Evolutionary conservation across 768 basidiomycete species (phyloP).

Genomic region (Suillus ampliporus): DNA sequence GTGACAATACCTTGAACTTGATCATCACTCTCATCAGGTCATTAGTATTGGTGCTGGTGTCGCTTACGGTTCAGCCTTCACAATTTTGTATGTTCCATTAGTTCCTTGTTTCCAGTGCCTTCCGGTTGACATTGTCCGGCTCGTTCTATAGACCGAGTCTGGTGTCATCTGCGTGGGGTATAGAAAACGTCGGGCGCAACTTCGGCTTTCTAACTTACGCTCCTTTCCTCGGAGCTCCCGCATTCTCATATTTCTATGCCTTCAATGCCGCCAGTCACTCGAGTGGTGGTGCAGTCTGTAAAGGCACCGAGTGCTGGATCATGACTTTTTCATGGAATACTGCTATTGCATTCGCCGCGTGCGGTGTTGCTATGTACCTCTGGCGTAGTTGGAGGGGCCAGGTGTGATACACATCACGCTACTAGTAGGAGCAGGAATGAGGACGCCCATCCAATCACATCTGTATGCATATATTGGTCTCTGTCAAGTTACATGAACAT

Average conservation of each 20-base stretch:
- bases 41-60: slow-evolving; percentile 67
- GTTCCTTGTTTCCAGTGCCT: not conserved
- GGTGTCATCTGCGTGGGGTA: slow-evolving; percentile 74
- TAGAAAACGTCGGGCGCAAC: slow-evolving; percentile 73
- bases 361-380: slow-evolving; percentile 50
- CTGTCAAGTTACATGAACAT: too few relatives aligned
- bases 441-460: not conserved
- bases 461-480: too few relatives aligned
- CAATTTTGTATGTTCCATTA: slow-evolving; percentile 60
- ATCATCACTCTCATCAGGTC: slow-evolving; percentile 6
- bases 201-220: slow-evolving; percentile 78
- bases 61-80: slow-evolving; percentile 74
- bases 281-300: slow-evolving; percentile 51
- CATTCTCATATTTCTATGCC: slow-evolving; percentile 83
- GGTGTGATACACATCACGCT: slow-evolving; percentile 40
- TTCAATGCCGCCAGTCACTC: slow-evolving; percentile 62
- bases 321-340: slow-evolving; percentile 64
- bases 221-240: slow-evolving; percentile 74
- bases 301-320: slow-evolving; percentile 67
- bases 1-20: slow-evolving; percentile 14
- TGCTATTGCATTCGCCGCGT: slow-evolving; percentile 49
- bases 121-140: slow-evolving; percentile 7
- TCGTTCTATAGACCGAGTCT: slow-evolving; percentile 63
- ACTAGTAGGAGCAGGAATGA: not conserved
- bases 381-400: slow-evolving; percentile 69